These are phyloP conservation scores for Vicia villosa DNA, from an alignment of 306 rosid species.

Conservation along the genomic window DNA sequence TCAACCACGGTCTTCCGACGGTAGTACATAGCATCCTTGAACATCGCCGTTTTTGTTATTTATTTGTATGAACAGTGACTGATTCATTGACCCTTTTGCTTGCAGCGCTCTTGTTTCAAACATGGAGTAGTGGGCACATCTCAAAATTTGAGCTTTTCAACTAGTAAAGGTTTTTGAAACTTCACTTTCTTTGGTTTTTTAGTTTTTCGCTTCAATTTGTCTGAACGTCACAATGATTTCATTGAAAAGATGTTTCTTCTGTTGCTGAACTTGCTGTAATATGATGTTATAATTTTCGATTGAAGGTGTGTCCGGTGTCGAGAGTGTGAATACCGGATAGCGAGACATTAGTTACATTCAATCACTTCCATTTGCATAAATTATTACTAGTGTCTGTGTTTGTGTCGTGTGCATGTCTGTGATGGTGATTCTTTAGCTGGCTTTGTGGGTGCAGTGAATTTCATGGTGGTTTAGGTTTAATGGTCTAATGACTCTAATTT, in stretches of 20 bases:
- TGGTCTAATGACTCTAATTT: background rate
- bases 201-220: background rate
- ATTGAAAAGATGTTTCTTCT: background rate
- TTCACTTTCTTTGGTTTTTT: background rate
- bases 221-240: background rate
- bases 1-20: slow-evolving; percentile 43
- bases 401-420: background rate
- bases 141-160: slow-evolving; percentile 61
- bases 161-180: slow-evolving; percentile 55
- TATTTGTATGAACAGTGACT: background rate
- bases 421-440: background rate
- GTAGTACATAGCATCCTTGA: slow-evolving; percentile 22
- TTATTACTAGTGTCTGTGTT: background rate
- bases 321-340: no score
- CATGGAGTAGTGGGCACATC: slow-evolving; percentile 52
- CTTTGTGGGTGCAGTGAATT: background rate
- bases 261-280: background rate
- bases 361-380: background rate
- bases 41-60: background rate
- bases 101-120: slow-evolving; percentile 58
- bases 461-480: background rate
- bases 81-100: slow-evolving; percentile 30
- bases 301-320: background rate
- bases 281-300: background rate
- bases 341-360: background rate